A percentile compares a stretch with the other conserved stretches of the same genome.
phyloP scores from a whole-genome alignment of 208 protist species.

The Acanthamoeba sp. region DNA sequence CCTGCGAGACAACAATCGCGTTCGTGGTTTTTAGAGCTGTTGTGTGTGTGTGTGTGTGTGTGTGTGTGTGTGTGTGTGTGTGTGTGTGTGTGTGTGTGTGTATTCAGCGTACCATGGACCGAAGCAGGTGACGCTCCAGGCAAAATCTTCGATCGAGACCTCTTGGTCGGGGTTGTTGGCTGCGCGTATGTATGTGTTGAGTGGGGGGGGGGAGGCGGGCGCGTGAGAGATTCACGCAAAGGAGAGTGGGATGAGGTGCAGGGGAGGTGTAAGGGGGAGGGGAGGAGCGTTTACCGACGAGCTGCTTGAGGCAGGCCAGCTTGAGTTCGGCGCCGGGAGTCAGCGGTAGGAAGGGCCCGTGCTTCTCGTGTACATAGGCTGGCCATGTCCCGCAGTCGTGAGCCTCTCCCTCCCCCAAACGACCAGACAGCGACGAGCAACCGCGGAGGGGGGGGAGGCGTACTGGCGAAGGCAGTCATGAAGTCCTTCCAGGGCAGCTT shows the following conservation, averaged over 20 bases:
- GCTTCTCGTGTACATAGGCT: conserved; percentile 39
- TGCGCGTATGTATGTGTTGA: background rate
- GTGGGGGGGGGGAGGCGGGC: background rate
- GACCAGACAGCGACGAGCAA: too few species aligned
- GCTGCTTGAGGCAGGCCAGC: conserved; percentile 53
- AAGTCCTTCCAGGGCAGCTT: conserved; percentile 63
- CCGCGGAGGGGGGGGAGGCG: background rate
- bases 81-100: too few species aligned
- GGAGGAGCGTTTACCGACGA: too few species aligned
- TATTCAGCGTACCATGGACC: conserved; percentile 41
- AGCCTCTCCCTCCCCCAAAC: background rate
- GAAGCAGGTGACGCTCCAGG: conserved; percentile 52
- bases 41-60: too few species aligned
- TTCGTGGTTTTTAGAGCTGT: too few species aligned
- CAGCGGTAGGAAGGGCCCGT: background rate
- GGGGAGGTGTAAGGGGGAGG: background rate
- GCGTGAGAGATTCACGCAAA: background rate
- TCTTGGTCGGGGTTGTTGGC: conserved; percentile 65
- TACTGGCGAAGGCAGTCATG: conserved; percentile 7
- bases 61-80: too few species aligned
- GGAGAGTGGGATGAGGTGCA: background rate
- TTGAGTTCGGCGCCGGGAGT: background rate
- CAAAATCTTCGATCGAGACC: conserved; percentile 57
- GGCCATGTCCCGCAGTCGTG: too few species aligned
- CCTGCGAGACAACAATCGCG: too few species aligned